Conservation (phyloP, 768 basidiomycete genomes). For the Ramaria rubella region DNA sequence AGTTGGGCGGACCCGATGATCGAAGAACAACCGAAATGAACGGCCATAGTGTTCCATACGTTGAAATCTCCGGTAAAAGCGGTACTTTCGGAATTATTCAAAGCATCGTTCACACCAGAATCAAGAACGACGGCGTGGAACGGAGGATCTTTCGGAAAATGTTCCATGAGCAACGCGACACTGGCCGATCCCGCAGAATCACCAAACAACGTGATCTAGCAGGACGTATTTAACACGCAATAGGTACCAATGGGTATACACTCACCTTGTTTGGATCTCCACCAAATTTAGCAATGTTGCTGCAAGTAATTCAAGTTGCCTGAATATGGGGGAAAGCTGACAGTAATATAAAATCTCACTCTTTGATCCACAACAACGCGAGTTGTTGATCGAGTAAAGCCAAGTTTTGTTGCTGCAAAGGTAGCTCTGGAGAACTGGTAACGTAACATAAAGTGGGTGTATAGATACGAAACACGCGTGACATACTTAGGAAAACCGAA, state of each 20-base stretch:
- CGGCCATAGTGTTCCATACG: slow-evolving; percentile 1
- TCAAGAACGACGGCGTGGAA: slow-evolving; percentile 9
- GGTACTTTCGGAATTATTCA: background rate
- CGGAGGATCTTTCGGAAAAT: background rate
- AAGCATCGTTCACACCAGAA: slow-evolving; percentile 9
- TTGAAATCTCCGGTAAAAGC: background rate
- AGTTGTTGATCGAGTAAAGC: slow-evolving; percentile 9
- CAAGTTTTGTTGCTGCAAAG: slow-evolving; percentile 4
- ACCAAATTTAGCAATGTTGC: slow-evolving; percentile 10
- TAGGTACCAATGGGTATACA: background rate
- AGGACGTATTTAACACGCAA: background rate
- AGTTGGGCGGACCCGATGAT: background rate
- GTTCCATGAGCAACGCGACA: slow-evolving; percentile 6
- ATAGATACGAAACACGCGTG: background rate
- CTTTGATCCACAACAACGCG: slow-evolving; percentile 4
- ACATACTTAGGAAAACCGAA: slow-evolving; percentile 8
- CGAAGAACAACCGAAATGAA: background rate
- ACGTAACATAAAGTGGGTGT: background rate
- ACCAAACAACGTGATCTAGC: slow-evolving; percentile 9
- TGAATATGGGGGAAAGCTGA: background rate
- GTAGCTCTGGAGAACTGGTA: slow-evolving; percentile 2
- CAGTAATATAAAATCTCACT: background rate
- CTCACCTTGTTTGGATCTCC: slow-evolving; percentile 10
- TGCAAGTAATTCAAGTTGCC: background rate
- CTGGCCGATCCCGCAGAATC: slow-evolving; percentile 6